Conservation (phyloP, 176 grass and related monocot species). For the Tuctoria greenei region DNA sequence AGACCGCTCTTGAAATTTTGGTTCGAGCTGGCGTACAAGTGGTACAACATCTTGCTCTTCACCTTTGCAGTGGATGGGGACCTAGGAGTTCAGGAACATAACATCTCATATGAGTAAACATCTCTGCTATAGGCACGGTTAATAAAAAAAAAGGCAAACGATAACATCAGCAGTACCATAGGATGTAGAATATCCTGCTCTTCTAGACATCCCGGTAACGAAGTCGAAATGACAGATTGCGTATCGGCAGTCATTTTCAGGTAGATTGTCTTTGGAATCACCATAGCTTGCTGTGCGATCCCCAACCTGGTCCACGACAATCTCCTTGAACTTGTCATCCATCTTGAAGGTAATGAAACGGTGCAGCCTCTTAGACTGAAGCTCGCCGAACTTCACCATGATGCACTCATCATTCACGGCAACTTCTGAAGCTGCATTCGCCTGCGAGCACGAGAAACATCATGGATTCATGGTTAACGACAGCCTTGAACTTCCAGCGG, state of each 20-base stretch:
- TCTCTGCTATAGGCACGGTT: not conserved
- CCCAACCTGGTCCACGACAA: slow-evolving; percentile 65
- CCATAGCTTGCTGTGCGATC: slow-evolving; percentile 53
- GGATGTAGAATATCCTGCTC: slow-evolving; percentile 89
- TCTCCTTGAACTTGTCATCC: slow-evolving; percentile 60
- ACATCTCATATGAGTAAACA: slow-evolving; percentile 1
- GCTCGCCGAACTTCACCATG: slow-evolving; percentile 68
- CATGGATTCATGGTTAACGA: not conserved
- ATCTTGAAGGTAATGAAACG: slow-evolving; percentile 78
- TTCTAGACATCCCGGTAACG: slow-evolving; percentile 71
- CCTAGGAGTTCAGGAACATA: slow-evolving; percentile 43
- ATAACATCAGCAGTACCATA: slow-evolving; percentile 50
- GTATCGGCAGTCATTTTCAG: slow-evolving; percentile 69
- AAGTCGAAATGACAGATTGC: slow-evolving; percentile 84
- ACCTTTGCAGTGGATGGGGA: slow-evolving; percentile 60
- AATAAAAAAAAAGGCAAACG: not conserved
- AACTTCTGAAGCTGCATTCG: slow-evolving; percentile 70
- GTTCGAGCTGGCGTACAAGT: slow-evolving; percentile 81
- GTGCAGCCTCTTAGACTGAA: slow-evolving; percentile 79
- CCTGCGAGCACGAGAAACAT: slow-evolving; percentile 22
- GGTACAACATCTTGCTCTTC: slow-evolving; percentile 91
- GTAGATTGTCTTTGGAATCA: slow-evolving; percentile 57
- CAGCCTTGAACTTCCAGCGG: too few species aligned
- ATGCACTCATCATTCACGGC: slow-evolving; percentile 73
- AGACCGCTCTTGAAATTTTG: slow-evolving; percentile 60